These are phyloP conservation scores for Globisporangium iwayamae DNA, from an alignment of 352 stramenopile genomes.

Conservation along the genomic window DNA sequence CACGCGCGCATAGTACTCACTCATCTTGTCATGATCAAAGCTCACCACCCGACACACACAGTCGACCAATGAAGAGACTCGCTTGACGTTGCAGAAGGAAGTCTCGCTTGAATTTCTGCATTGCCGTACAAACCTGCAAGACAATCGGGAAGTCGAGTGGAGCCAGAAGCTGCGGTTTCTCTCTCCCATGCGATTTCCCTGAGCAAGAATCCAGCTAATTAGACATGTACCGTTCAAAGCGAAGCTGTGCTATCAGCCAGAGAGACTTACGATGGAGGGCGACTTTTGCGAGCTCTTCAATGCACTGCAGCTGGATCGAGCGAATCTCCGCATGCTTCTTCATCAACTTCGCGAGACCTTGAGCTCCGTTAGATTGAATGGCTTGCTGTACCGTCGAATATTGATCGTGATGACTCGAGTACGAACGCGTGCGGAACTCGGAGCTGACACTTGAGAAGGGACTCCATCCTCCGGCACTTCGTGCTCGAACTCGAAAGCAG, in stretches of 20 bases:
- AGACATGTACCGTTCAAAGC: background rate
- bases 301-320: constrained; percentile 33
- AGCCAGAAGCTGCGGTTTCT: constrained; percentile 16
- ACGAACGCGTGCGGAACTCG: constrained; percentile 40
- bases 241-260: background rate
- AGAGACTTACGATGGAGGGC: constrained; percentile 27
- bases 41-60: constrained; percentile 29
- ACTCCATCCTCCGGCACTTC: constrained; percentile 59
- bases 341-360: constrained; percentile 42
- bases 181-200: background rate
- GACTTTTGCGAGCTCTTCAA: constrained; percentile 41
- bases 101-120: constrained; percentile 51
- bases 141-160: constrained; percentile 24
- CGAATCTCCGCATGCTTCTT: constrained; percentile 28
- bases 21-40: background rate
- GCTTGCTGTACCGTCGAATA: constrained; percentile 30
- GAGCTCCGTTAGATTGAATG: constrained; percentile 15
- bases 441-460: constrained; percentile 40
- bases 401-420: constrained; percentile 25
- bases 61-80: constrained; percentile 42
- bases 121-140: constrained; percentile 29
- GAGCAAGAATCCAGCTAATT: background rate
- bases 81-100: constrained; percentile 31
- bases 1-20: background rate
- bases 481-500: constrained; percentile 57